These are phyloP conservation scores for Saccharum officinarum DNA, from an alignment of 176 grass and related monocot genomes.

Conservation along the genomic window DNA sequence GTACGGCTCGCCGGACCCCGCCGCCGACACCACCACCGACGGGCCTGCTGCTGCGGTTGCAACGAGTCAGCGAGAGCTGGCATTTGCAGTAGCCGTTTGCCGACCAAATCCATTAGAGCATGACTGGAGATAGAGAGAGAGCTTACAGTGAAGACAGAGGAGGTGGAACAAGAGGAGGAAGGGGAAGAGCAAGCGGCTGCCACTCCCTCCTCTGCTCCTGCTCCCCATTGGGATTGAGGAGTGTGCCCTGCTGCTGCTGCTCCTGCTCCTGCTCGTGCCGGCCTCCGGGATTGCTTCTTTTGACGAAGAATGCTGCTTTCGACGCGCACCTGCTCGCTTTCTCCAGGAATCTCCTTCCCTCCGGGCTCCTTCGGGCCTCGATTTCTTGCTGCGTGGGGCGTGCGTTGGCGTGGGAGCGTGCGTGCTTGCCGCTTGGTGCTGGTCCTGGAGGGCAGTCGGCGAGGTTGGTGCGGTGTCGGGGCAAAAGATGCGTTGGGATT, in stretches of 20 bases:
- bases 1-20: constrained; percentile 43
- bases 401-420: not conserved
- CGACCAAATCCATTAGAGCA: not conserved
- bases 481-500: not conserved
- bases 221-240: constrained; percentile 51
- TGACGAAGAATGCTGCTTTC: constrained; percentile 33
- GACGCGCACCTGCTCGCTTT: constrained; percentile 41
- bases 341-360: constrained; percentile 20
- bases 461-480: not conserved
- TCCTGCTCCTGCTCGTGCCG: not conserved
- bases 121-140: not conserved
- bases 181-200: constrained; percentile 12
- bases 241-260: not conserved
- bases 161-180: constrained; percentile 39
- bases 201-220: constrained; percentile 40
- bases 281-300: constrained; percentile 18
- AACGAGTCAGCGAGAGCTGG: not conserved
- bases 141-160: constrained; percentile 43
- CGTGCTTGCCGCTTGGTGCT: not conserved
- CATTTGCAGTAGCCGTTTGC: not conserved
- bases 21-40: constrained; percentile 16
- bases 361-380: not conserved
- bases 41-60: not conserved
- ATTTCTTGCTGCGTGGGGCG: not conserved
- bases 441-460: not conserved